phyloP scores from a whole-genome alignment of 2,329 filamentous ascomycete species.

The Sphaerostilbella broomeana region DNA sequence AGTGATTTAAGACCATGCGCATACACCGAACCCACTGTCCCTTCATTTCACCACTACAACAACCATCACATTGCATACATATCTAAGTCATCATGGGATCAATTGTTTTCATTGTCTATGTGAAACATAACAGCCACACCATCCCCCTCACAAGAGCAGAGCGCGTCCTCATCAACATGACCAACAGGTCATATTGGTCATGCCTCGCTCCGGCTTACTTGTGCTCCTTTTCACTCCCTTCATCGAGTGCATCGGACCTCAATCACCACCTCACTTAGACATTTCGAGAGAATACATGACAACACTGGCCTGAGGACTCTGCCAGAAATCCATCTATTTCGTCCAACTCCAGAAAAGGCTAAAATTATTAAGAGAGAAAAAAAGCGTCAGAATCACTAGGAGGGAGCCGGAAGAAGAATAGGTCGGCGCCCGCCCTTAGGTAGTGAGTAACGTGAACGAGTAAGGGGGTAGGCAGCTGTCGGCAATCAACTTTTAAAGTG shows the following conservation, averaged over 20 bases:
- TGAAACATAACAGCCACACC: slow-evolving; percentile 2
- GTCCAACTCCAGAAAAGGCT: slow-evolving; percentile 14
- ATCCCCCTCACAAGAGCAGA: neutral
- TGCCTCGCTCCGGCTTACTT: neutral
- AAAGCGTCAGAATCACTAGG: slow-evolving; percentile 13
- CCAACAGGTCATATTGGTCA: neutral
- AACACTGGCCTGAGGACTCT: slow-evolving; percentile 9
- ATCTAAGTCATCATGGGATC: slow-evolving; percentile 9
- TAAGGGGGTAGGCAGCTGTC: slow-evolving; percentile 4
- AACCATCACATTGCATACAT: no score
- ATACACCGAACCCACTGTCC: no score
- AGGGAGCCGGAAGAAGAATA: slow-evolving; percentile 13
- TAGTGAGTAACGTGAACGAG: slow-evolving; percentile 9
- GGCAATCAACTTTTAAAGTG: neutral
- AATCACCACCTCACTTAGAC: slow-evolving; percentile 8
- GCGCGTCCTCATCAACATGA: slow-evolving; percentile 1
- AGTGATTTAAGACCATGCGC: no score
- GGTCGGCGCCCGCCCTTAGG: slow-evolving; percentile 9
- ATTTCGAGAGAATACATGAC: slow-evolving; percentile 8
- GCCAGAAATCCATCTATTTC: slow-evolving; percentile 12
- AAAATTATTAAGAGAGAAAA: slow-evolving; percentile 14
- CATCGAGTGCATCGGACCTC: slow-evolving; percentile 4
- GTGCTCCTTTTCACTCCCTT: neutral
- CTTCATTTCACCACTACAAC: no score
- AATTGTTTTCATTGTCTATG: slow-evolving; percentile 8